Evolutionary conservation across 495 filamentous ascomycete species (phyloP).

Genomic region (Penicillium simplicissimum): DNA sequence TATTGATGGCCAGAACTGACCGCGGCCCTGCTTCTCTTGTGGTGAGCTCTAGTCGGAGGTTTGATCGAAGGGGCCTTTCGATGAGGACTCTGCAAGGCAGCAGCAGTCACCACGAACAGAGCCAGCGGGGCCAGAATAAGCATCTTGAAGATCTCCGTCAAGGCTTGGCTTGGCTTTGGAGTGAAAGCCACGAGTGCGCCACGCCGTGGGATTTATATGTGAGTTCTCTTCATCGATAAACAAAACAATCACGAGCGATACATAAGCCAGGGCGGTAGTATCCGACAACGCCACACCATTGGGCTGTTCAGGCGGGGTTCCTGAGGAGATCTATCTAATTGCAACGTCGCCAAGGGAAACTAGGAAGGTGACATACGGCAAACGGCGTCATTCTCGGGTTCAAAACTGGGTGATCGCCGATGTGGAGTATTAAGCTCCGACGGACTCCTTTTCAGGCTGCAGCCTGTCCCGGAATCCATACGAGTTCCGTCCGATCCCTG

Average conservation of each 20-base stretch:
- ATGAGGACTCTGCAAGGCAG: constrained; percentile 22
- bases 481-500: not conserved
- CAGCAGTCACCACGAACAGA: constrained; percentile 8
- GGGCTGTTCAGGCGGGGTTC: constrained; percentile 8
- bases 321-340: constrained; percentile 1
- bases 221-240: not conserved
- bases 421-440: not conserved
- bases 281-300: constrained; percentile 7
- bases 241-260: not conserved
- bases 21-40: constrained; percentile 4
- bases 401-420: not conserved
- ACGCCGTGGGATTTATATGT: not conserved
- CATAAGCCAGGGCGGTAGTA: no score
- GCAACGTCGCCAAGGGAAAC: constrained; percentile 21
- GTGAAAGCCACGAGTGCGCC: not conserved
- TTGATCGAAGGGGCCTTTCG: constrained; percentile 15
- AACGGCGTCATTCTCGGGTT: not conserved
- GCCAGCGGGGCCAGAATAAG: not conserved
- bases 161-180: not conserved
- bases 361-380: constrained; percentile 16
- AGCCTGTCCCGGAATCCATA: not conserved
- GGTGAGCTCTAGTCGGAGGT: not conserved
- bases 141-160: not conserved
- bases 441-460: constrained; percentile 1
- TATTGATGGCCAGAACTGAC: constrained; percentile 13